phyloP scores from a whole-genome alignment of 2,329 filamentous ascomycete species.

The Aspergillus hiratsukae region DNA sequence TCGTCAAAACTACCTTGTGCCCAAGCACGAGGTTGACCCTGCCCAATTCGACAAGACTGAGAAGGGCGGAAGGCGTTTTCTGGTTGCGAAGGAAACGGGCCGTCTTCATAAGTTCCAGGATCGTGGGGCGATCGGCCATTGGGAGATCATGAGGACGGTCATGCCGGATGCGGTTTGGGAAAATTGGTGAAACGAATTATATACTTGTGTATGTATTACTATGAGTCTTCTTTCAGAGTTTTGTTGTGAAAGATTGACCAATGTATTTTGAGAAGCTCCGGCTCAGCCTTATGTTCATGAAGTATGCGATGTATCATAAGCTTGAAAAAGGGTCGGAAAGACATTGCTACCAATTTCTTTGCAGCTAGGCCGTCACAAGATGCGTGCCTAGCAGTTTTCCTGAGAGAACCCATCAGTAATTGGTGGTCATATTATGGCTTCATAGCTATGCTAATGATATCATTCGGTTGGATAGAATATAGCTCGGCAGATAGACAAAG shows the following conservation, averaged over 20 bases:
- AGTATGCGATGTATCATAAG: background rate
- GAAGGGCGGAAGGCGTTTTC: conserved; percentile 41
- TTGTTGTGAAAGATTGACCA: background rate
- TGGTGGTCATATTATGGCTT: background rate
- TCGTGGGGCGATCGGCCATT: conserved; percentile 76
- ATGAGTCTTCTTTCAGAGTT: background rate
- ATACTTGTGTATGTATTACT: background rate
- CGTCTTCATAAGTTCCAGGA: conserved; percentile 68
- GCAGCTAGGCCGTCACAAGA: background rate
- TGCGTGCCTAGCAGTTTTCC: background rate
- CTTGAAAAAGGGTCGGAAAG: background rate
- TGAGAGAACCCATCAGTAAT: background rate
- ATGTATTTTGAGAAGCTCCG: background rate
- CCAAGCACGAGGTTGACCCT: conserved; percentile 63
- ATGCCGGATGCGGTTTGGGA: conserved; percentile 78
- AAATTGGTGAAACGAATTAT: conserved; percentile 57
- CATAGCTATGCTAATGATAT: conserved; percentile 4
- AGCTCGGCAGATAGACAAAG: background rate
- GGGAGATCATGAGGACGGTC: conserved; percentile 84
- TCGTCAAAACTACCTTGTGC: conserved; percentile 65
- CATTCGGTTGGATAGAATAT: background rate
- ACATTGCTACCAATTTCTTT: background rate
- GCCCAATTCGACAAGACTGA: conserved; percentile 34
- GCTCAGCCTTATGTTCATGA: background rate
- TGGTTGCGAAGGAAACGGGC: conserved; percentile 52